Conservation (phyloP, 2,329 filamentous ascomycete genomes). For the Beauveria australis region DNA sequence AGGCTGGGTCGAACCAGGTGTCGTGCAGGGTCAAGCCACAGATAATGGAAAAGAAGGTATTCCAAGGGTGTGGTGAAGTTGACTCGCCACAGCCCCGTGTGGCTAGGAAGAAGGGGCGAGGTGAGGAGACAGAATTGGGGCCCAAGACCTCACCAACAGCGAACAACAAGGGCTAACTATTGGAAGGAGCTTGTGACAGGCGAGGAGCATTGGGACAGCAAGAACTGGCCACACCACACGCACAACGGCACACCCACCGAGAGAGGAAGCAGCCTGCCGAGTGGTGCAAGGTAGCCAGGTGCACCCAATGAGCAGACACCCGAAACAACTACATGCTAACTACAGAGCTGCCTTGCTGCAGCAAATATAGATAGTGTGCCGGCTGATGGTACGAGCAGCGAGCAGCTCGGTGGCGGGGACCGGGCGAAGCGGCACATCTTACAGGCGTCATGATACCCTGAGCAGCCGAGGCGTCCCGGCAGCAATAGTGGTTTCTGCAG, state of each 20-base stretch:
- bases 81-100: conserved; percentile 10
- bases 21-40: conserved; percentile 3
- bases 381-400: neutral
- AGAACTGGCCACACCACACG: neutral
- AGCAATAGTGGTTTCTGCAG: neutral
- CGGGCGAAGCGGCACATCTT: neutral
- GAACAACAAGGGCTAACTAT: neutral
- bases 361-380: neutral
- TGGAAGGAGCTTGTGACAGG: neutral
- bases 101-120: conserved; percentile 2
- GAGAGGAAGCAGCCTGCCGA: neutral
- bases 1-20: neutral
- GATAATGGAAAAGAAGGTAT: neutral
- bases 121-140: neutral
- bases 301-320: neutral
- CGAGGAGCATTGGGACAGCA: neutral
- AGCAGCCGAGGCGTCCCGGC: neutral
- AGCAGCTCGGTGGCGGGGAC: neutral
- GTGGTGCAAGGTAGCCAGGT: too few relatives aligned
- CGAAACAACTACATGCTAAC: neutral
- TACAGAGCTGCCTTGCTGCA: neutral
- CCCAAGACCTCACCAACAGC: neutral
- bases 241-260: neutral
- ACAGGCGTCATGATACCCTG: neutral
- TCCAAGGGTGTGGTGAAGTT: neutral